Evolutionary conservation across 306 rosid genomes (phyloP).

Genomic region (Rubus idaeus): DNA sequence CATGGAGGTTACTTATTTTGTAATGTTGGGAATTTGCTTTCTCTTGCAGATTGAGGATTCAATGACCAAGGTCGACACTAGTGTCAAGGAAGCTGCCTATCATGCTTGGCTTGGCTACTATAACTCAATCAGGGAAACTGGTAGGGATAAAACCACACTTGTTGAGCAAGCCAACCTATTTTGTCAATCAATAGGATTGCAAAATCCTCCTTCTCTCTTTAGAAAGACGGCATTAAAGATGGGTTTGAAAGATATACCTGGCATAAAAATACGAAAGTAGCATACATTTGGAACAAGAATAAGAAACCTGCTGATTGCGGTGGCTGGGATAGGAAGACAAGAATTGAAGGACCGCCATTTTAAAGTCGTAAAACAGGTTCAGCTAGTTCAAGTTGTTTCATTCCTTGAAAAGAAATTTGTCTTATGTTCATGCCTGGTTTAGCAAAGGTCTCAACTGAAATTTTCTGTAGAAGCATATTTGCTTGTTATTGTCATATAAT

Average conservation of each 20-base stretch:
- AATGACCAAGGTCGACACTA: constrained; percentile 66
- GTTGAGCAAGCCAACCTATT: constrained; percentile 67
- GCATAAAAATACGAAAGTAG: constrained; percentile 71
- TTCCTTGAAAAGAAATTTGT: background rate
- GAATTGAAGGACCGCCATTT: background rate
- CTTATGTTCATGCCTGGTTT: background rate
- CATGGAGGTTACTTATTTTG: background rate
- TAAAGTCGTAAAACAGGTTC: constrained; percentile 14
- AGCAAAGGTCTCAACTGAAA: background rate
- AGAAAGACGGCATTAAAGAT: constrained; percentile 81
- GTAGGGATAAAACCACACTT: constrained; percentile 75
- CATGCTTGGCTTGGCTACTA: constrained; percentile 96
- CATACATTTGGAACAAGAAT: constrained; percentile 7
- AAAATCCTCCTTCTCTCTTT: constrained; percentile 73
- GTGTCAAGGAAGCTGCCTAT: constrained; percentile 84
- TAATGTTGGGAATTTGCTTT: constrained; percentile 9
- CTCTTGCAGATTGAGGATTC: constrained; percentile 66
- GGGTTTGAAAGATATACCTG: constrained; percentile 92
- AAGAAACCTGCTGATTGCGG: constrained; percentile 7
- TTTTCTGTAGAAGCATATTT: background rate
- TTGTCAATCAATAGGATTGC: constrained; percentile 80
- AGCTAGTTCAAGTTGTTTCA: constrained; percentile 10
- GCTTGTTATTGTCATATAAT: background rate
- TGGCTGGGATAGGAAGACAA: background rate
- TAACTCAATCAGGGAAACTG: constrained; percentile 79